Base-by-base conservation (phyloP, 495 filamentous ascomycete genomes). In the Trichocladium uniseriatum region DNA sequence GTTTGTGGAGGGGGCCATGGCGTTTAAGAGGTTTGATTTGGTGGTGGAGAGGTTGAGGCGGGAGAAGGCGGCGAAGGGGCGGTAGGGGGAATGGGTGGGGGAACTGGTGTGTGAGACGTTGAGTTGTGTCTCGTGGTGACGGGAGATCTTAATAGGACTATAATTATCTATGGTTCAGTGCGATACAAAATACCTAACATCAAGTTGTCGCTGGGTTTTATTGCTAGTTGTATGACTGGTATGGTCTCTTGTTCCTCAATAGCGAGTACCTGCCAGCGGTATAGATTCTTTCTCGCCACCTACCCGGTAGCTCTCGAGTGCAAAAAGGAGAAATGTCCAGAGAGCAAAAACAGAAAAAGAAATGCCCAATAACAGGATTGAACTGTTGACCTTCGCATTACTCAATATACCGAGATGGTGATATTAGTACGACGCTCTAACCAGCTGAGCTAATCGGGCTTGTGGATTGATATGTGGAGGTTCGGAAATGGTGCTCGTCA, bases 11-110 rank as follows among this genome's bases (percentile, higher is more conserved):
- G 72, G 72, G 13, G 43, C 42, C 4, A 59, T 61, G 45, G 49
- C 63, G 0, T 67, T 74, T 44, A 36, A 22, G 49, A 54, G 72
- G 38, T 70, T 72, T 50, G 70, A 75, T 59, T 40, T 54, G 9
- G 11, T 73, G 8, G 62, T 68, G 8, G 50, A 37, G 42, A 52
- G 38, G 54, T 16, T 54, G 60, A 54, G 37, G 52, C 47, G 10
- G 43, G 42, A 55, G 55, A 53, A 43, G 24, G 24, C 24, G 24
- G 24, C 3, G 50, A 61, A 57, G 67, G 54, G 50, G 49, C 53
- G 56, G 45, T 36, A 38, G 38, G 11, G 18, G 38, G 18, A 2
- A 24, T 16, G 15, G 22, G 5, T 18, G 3, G 28, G n/a, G n/a
- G n/a, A n/a, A 29, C 27, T 29, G 27, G 27, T n/a, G n/a, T n/a